Conservation (phyloP, 2,329 filamentous ascomycete genomes). For the Aureobasidium lini region DNA sequence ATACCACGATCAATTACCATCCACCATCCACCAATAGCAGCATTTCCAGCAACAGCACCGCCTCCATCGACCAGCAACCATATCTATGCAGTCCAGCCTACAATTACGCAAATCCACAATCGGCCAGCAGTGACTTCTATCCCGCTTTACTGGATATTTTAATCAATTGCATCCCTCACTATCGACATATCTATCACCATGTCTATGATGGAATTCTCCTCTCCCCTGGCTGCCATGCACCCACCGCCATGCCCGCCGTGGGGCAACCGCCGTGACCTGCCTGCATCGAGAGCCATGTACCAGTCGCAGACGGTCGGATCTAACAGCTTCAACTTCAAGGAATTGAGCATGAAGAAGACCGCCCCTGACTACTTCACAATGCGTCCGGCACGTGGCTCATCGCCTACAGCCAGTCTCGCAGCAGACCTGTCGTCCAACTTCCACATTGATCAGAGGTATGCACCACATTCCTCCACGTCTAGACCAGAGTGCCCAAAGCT, state of each 20-base stretch:
- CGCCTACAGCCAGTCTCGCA: slow-evolving; percentile 81
- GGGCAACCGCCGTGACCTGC: slow-evolving; percentile 51
- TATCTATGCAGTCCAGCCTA: slow-evolving; percentile 9
- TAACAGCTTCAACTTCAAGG: slow-evolving; percentile 68
- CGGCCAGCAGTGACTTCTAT: not conserved
- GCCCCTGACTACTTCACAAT: slow-evolving; percentile 74
- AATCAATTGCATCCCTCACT: not conserved
- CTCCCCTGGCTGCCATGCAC: slow-evolving; percentile 88
- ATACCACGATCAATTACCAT: not conserved
- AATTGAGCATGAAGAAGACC: slow-evolving; percentile 62
- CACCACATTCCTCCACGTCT: slow-evolving; percentile 30
- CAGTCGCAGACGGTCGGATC: slow-evolving; percentile 51
- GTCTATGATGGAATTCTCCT: slow-evolving; percentile 76
- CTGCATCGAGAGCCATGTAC: slow-evolving; percentile 47
- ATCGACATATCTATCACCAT: slow-evolving; percentile 15
- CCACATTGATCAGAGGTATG: slow-evolving; percentile 85
- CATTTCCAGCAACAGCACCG: not conserved
- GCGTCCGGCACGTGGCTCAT: slow-evolving; percentile 73
- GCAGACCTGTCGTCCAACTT: slow-evolving; percentile 97
- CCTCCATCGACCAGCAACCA: not conserved
- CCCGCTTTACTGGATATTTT: not conserved
- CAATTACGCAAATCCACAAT: not conserved
- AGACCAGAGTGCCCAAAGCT: slow-evolving; percentile 24
- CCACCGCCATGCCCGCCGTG: slow-evolving; percentile 59
- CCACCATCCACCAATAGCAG: not conserved